Percentiles rank a stretch among this genome's conserved stretches.
These are phyloP conservation scores for Cyanidiococcus yangmingshanensis DNA, from an alignment of 23 red algal genomes.

Conservation along the genomic window DNA sequence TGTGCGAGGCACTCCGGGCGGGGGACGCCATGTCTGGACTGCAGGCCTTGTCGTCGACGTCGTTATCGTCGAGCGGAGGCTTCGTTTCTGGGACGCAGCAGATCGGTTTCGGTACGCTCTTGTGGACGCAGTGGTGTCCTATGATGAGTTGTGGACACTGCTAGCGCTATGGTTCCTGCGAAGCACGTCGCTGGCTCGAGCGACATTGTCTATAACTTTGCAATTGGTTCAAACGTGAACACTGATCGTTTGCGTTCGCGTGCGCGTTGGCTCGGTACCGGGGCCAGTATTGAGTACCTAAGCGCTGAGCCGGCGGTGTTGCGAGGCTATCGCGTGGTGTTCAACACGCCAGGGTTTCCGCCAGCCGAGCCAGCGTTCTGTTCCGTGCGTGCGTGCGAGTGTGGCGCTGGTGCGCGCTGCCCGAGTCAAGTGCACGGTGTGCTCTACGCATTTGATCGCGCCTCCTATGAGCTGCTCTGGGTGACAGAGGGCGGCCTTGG, in stretches of 20 bases:
- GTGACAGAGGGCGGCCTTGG: constrained; percentile 13
- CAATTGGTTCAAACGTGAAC: constrained; percentile 4
- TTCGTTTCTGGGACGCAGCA: no score
- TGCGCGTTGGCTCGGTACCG: not conserved
- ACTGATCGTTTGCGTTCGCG: not conserved
- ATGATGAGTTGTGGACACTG: no score
- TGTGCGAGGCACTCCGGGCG: no score
- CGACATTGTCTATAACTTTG: not conserved
- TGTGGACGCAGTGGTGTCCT: no score
- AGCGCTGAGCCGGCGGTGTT: constrained; percentile 17
- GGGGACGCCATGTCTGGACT: no score
- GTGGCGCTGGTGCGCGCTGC: not conserved
- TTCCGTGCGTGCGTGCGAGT: constrained; percentile 3
- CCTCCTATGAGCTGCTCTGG: constrained; percentile 3
- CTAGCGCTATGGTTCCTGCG: no score
- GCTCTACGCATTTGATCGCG: constrained; percentile 6
- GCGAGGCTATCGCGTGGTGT: constrained; percentile 3
- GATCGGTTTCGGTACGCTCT: no score
- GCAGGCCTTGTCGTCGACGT: no score
- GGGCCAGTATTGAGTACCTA: not conserved
- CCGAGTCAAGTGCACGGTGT: constrained; percentile 12
- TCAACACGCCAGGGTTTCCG: constrained; percentile 21
- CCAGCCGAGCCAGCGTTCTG: constrained; percentile 6
- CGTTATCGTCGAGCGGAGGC: no score
- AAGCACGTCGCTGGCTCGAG: not conserved